Evolutionary conservation across 768 basidiomycete genomes (phyloP).

Genomic region (Pleurotus ostreatus): DNA sequence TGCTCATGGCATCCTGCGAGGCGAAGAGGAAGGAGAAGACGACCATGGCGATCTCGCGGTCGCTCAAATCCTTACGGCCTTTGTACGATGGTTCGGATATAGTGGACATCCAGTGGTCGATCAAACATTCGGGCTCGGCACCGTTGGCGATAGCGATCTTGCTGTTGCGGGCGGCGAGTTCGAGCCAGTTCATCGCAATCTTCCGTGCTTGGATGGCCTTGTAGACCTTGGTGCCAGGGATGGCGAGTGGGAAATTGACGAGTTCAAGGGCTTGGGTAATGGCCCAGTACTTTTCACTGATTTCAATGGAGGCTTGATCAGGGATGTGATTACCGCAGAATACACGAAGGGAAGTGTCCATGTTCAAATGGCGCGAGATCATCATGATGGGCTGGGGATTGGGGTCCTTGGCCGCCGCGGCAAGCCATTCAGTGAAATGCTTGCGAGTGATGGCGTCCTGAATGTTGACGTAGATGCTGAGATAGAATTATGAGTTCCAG

Average conservation of each 20-base stretch:
- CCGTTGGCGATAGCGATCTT: conserved; percentile 82
- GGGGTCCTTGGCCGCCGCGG: conserved; percentile 42
- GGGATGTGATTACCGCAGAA: conserved; percentile 93
- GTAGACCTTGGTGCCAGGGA: conserved; percentile 96
- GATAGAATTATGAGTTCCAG: conserved; percentile 5
- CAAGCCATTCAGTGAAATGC: conserved; percentile 74
- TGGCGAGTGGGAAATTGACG: conserved; percentile 95
- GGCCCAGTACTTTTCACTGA: conserved; percentile 92
- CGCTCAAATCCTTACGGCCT: conserved; percentile 82
- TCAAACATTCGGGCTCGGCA: conserved; percentile 79
- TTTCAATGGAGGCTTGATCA: conserved; percentile 70
- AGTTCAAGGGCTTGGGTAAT: conserved; percentile 95
- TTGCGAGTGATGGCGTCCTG: conserved; percentile 82
- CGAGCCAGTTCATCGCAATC: conserved; percentile 74
- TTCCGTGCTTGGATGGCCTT: conserved; percentile 91
- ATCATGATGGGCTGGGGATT: conserved; percentile 72
- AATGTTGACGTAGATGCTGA: conserved; percentile 76
- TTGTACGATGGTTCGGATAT: conserved; percentile 67
- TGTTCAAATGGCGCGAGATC: conserved; percentile 90
- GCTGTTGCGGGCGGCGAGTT: conserved; percentile 70
- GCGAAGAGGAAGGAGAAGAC: conserved; percentile 96
- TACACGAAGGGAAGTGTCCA: conserved; percentile 94
- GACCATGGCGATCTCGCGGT: conserved; percentile 96
- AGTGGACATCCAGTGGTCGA: conserved; percentile 87
- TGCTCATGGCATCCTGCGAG: conserved; percentile 97